Base-by-base conservation (phyloP, 1,139 yeast genomes). In the Geotrichum armillariae region DNA sequence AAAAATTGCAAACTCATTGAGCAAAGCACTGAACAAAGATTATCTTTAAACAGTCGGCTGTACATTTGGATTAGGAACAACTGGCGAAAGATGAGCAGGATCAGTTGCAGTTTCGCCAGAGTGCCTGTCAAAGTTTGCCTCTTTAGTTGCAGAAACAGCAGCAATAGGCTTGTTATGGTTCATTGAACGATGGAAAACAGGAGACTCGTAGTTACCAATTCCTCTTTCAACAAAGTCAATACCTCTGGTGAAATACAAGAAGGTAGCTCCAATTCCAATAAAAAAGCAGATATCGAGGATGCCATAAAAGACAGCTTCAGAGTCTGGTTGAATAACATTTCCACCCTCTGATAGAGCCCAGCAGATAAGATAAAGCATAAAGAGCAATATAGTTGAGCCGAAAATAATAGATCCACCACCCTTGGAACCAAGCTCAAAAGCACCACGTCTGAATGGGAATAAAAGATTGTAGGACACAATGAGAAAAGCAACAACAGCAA, bases 261-360 rank as follows among this genome's bases (percentile, higher is more conserved):
- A 59, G 49, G 58, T 61, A 23, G 62, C 56, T 53, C 83, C 83
- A 46, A 77, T 58, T 33, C 53, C 37, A 25, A 62, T 52, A 49
- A 66, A 65, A 42, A 58, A 46, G 43, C 75, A 58, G 47, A 81
- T 60, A 61, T 82, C 87, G 58, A 82, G 70, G 46, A 82, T 68
- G 69, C 87, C 87, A 59, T 78, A 80, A 68, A 81, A 82, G 17
- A 76, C 82, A 47, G 83, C 80, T 64, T 81, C 86, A n/a, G 83
- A 76, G 60, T 80, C 85, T 37, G 83, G 83, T 58, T 77, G 79
- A 56, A 82, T 80, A 39, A 71, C 77, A 61, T 82, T 82, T 65
- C 86, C 86, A 71, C 87, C 88, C 60, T 82, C 86, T 57, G 77
- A 69, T 52, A 82, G 70, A 63, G 80, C 86, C 86, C 86, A 82